Conservation (phyloP, 2,329 filamentous ascomycete genomes). For the Hypoxylon sp. region DNA sequence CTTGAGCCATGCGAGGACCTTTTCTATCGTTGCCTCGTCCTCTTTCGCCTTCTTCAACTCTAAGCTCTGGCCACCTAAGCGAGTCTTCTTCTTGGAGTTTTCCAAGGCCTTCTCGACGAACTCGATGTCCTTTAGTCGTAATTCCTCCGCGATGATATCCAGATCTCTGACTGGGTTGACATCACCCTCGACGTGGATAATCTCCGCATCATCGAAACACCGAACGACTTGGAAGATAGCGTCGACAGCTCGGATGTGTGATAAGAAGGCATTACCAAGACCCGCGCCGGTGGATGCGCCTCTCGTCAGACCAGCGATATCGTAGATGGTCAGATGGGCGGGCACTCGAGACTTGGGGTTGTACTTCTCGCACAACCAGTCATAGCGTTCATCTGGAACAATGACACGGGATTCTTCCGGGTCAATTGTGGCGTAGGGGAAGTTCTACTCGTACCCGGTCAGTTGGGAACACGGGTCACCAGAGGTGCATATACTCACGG, state of each 20-base stretch:
- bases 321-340: slow-evolving; percentile 97
- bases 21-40: slow-evolving; percentile 93
- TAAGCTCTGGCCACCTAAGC: slow-evolving; percentile 91
- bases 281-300: slow-evolving; percentile 97
- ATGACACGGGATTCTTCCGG: slow-evolving; percentile 98
- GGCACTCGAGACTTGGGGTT: slow-evolving; percentile 98
- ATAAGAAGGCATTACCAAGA: slow-evolving; percentile 97
- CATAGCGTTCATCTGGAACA: slow-evolving; percentile 94
- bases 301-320: slow-evolving; percentile 96
- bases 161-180: slow-evolving; percentile 95
- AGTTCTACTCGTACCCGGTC: slow-evolving; percentile 74
- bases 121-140: slow-evolving; percentile 98
- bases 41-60: slow-evolving; percentile 98
- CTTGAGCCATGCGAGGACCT: slow-evolving; percentile 84
- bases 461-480: slow-evolving; percentile 48
- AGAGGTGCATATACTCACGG: slow-evolving; percentile 70
- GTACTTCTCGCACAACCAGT: slow-evolving; percentile 96
- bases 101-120: slow-evolving; percentile 97
- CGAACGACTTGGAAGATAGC: slow-evolving; percentile 97
- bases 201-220: slow-evolving; percentile 98
- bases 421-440: slow-evolving; percentile 98
- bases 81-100: slow-evolving; percentile 91
- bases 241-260: slow-evolving; percentile 97
- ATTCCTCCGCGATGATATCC: slow-evolving; percentile 95
- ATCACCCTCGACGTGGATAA: slow-evolving; percentile 99